A percentile compares a stretch with the other conserved stretches of the same genome.
Evolutionary conservation across 2,329 filamentous ascomycete genomes (phyloP).

Genomic region (Aureobasidium leucospermi): DNA sequence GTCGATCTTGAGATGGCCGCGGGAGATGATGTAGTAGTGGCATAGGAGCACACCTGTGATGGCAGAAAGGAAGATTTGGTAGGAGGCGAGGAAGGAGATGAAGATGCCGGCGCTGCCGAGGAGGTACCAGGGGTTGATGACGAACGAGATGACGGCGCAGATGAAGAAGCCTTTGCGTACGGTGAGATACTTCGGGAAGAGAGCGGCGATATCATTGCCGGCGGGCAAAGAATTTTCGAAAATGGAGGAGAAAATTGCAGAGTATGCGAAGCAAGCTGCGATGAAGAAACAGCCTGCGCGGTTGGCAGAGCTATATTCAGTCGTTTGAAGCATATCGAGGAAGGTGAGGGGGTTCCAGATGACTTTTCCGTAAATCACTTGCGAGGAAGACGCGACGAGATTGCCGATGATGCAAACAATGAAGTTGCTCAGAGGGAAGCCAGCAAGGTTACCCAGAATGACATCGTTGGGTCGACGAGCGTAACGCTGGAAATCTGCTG

Average conservation of each 20-base stretch:
- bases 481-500: constrained; percentile 40
- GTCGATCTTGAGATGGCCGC: constrained; percentile 40
- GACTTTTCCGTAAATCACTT: constrained; percentile 28
- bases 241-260: constrained; percentile 37
- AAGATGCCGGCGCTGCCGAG: constrained; percentile 30
- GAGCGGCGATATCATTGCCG: constrained; percentile 32
- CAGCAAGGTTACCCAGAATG: constrained; percentile 34
- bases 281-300: constrained; percentile 37
- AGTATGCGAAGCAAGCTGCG: constrained; percentile 36
- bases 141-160: constrained; percentile 29
- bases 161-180: constrained; percentile 35
- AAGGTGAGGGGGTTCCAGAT: constrained; percentile 32
- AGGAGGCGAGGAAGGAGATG: constrained; percentile 35
- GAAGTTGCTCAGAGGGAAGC: constrained; percentile 34
- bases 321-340: constrained; percentile 30
- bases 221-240: constrained; percentile 38
- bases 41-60: constrained; percentile 38
- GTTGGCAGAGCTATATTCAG: constrained; percentile 19
- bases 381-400: constrained; percentile 29
- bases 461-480: constrained; percentile 34
- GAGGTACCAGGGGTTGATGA: constrained; percentile 35
- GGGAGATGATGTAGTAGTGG: constrained; percentile 36
- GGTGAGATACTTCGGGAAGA: constrained; percentile 35
- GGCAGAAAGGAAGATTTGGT: constrained; percentile 36
- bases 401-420: constrained; percentile 35